A percentile compares a stretch with the other conserved stretches of the same genome.
Evolutionary conservation across 768 basidiomycete genomes (phyloP).

Genomic region (Pleurotus citrinopileatus): DNA sequence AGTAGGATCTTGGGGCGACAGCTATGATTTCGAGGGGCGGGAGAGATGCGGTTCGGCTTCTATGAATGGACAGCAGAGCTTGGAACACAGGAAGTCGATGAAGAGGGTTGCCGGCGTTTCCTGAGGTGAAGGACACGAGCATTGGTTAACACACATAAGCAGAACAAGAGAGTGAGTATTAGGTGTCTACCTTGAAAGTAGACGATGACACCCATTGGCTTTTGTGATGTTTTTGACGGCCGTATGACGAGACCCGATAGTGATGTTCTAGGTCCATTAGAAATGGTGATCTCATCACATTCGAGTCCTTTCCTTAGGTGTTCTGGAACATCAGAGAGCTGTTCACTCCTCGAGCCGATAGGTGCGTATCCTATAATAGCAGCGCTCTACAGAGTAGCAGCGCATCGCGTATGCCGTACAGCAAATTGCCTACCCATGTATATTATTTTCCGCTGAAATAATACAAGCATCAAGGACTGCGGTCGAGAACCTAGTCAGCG

Average conservation of each 20-base stretch:
- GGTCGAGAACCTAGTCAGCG: neutral
- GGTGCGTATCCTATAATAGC: constrained; percentile 36
- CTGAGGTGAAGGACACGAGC: constrained; percentile 29
- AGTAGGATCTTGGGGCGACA: constrained; percentile 47
- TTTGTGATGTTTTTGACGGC: neutral
- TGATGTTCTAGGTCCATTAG: neutral
- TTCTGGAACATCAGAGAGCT: constrained; percentile 20
- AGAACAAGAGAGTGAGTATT: neutral
- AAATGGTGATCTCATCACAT: constrained; percentile 18
- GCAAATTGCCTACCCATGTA: constrained; percentile 36
- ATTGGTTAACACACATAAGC: neutral
- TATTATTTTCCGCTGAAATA: constrained; percentile 48
- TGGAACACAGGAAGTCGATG: constrained; percentile 42
- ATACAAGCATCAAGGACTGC: constrained; percentile 43
- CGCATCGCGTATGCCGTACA: neutral
- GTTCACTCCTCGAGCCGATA: constrained; percentile 34
- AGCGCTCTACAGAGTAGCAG: neutral
- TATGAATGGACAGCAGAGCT: constrained; percentile 21
- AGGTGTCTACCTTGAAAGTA: constrained; percentile 24
- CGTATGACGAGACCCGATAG: constrained; percentile 18
- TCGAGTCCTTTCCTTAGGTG: constrained; percentile 11
- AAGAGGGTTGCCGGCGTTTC: constrained; percentile 51
- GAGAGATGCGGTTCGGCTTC: constrained; percentile 1
- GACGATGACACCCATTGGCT: constrained; percentile 15
- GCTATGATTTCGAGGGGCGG: constrained; percentile 27